phyloP scores from a whole-genome alignment of 805 yeast genomes.

The Pichia nakasei region DNA sequence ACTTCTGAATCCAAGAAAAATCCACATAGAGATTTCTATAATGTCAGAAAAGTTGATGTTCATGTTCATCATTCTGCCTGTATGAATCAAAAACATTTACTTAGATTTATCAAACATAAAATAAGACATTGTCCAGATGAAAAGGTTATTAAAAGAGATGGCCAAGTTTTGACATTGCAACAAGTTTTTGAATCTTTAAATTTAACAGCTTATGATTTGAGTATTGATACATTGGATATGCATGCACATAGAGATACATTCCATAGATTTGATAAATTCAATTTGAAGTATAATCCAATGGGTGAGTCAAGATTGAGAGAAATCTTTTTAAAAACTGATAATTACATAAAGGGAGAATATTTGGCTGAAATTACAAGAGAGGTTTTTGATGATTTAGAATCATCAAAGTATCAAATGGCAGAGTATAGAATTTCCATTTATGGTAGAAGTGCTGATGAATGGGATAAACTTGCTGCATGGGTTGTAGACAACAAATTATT shows the following conservation, averaged over 20 bases:
- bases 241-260: slow-evolving; percentile 98
- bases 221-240: slow-evolving; percentile 97
- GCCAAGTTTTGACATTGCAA: slow-evolving; percentile 72
- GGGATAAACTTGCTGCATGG: slow-evolving; percentile 96
- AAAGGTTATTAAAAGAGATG: slow-evolving; percentile 90
- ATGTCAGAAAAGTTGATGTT: slow-evolving; percentile 93
- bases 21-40: slow-evolving; percentile 96
- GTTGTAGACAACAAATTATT: slow-evolving; percentile 84
- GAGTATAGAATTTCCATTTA: slow-evolving; percentile 93
- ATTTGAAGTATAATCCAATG: slow-evolving; percentile 92
- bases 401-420: slow-evolving; percentile 93
- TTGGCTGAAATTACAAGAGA: slow-evolving; percentile 91
- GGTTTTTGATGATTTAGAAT: slow-evolving; percentile 89
- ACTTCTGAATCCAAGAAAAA: slow-evolving; percentile 81
- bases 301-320: slow-evolving; percentile 97
- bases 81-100: slow-evolving; percentile 95
- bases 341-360: slow-evolving; percentile 79
- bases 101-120: slow-evolving; percentile 91
- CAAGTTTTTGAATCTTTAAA: slow-evolving; percentile 88
- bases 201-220: slow-evolving; percentile 86
- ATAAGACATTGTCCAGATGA: slow-evolving; percentile 81
- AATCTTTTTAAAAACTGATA: slow-evolving; percentile 91
- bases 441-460: slow-evolving; percentile 82
- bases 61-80: slow-evolving; percentile 99
- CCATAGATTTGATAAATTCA: slow-evolving; percentile 96